phyloP scores from a whole-genome alignment of 1,284 basidiomycete species.

The Filobasidium uniguttulatum region DNA sequence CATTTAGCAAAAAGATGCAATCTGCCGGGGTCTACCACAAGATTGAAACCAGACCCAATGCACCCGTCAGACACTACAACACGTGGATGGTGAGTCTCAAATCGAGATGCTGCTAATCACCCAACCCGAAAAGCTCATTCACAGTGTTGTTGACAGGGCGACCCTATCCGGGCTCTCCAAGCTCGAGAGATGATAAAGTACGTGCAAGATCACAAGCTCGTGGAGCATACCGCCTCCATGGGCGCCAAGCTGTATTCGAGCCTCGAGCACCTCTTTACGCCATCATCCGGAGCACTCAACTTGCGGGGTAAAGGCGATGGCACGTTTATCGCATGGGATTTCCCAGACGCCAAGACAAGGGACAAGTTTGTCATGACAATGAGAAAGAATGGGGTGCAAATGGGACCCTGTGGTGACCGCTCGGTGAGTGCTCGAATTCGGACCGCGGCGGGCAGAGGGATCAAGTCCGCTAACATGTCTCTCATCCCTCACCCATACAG shows the following conservation, averaged over 20 bases:
- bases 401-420: constrained; percentile 23
- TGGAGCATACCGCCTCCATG: constrained; percentile 32
- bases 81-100: constrained; percentile 26
- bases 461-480: too few relatives aligned
- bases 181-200: constrained; percentile 41
- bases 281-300: constrained; percentile 14
- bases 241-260: constrained; percentile 32
- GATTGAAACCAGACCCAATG: constrained; percentile 38
- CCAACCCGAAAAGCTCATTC: background rate
- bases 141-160: constrained; percentile 19
- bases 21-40: constrained; percentile 42
- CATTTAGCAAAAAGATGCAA: constrained; percentile 44
- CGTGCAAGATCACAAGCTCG: constrained; percentile 36
- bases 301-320: constrained; percentile 41
- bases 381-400: constrained; percentile 38
- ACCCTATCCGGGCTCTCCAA: constrained; percentile 43
- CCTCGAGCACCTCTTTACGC: constrained; percentile 23
- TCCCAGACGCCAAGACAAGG: constrained; percentile 28
- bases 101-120: too few relatives aligned
- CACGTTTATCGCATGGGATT: constrained; percentile 44
- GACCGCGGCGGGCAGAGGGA: too few relatives aligned
- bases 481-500: too few relatives aligned
- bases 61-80: constrained; percentile 40
- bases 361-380: constrained; percentile 39
- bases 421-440: background rate